Conservation (phyloP, 2,329 filamentous ascomycete species). For the Aspergillus pseudotamarii region DNA sequence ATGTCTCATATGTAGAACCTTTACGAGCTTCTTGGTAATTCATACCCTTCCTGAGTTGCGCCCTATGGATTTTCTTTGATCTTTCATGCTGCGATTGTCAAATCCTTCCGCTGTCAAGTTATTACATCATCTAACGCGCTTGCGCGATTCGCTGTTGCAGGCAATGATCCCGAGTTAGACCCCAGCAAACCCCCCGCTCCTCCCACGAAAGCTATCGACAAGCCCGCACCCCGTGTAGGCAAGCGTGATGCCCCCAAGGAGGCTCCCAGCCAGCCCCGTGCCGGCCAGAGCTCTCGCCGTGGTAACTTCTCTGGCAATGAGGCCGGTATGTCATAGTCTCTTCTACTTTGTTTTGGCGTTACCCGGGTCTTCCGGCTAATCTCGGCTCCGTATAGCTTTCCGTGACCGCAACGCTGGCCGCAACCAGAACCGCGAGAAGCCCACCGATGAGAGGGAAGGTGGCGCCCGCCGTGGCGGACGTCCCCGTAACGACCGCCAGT, state of each 20-base stretch:
- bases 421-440: conserved; percentile 78
- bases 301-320: conserved; percentile 73
- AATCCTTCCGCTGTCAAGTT: conserved; percentile 5
- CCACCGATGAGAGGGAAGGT: conserved; percentile 68
- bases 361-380: conserved; percentile 18
- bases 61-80: conserved; percentile 20
- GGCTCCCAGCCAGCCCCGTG: conserved; percentile 55
- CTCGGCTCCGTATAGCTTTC: conserved; percentile 65
- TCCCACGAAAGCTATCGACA: conserved; percentile 88
- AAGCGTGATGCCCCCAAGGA: conserved; percentile 87
- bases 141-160: conserved; percentile 44
- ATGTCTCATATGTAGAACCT: conserved; percentile 69
- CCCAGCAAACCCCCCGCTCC: conserved; percentile 74
- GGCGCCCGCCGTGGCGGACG: conserved; percentile 53
- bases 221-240: conserved; percentile 71
- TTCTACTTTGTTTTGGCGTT: conserved; percentile 4
- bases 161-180: conserved; percentile 71
- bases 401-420: conserved; percentile 82
- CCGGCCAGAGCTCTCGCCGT: conserved; percentile 45
- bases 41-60: conserved; percentile 23
- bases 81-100: conserved; percentile 5
- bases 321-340: conserved; percentile 68
- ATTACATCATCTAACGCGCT: conserved; percentile 33
- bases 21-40: conserved; percentile 95
- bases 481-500: conserved; percentile 63